These are phyloP conservation scores for Clarireedia paspali DNA, from an alignment of 2,329 filamentous ascomycete genomes.

Conservation along the genomic window DNA sequence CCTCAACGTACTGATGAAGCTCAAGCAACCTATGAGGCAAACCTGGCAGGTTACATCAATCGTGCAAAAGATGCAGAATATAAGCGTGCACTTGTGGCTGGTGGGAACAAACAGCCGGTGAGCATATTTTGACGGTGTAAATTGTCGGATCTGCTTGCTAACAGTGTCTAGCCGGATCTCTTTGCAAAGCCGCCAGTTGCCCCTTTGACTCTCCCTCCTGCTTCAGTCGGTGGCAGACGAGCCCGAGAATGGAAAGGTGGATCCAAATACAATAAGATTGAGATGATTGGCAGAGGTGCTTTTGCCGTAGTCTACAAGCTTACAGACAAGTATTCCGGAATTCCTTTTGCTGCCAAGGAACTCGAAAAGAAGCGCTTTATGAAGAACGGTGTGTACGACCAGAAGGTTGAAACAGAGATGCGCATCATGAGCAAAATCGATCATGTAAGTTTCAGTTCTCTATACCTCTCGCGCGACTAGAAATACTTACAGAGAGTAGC, in stretches of 20 bases:
- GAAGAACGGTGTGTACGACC: conserved; percentile 79
- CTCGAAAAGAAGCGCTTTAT: conserved; percentile 89
- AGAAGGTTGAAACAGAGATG: conserved; percentile 95
- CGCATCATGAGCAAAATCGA: conserved; percentile 82
- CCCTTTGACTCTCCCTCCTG: conserved; percentile 16
- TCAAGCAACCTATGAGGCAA: conserved; percentile 57
- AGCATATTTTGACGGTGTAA: neutral
- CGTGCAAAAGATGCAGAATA: conserved; percentile 8
- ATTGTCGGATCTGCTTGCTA: conserved; percentile 2
- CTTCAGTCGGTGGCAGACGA: conserved; percentile 24
- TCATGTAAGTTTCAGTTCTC: conserved; percentile 55
- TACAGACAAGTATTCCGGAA: conserved; percentile 75
- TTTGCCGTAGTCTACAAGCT: conserved; percentile 93
- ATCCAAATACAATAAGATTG: conserved; percentile 73
- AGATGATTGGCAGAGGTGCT: conserved; percentile 80
- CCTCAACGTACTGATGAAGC: conserved; percentile 64
- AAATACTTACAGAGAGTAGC: conserved; percentile 37
- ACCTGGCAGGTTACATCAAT: conserved; percentile 38
- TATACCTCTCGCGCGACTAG: neutral
- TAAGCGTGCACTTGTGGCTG: neutral
- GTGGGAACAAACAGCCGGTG: conserved; percentile 20
- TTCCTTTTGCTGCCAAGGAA: conserved; percentile 85
- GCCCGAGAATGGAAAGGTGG: conserved; percentile 75
- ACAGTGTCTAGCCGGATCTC: conserved; percentile 21
- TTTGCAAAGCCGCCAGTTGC: conserved; percentile 23